A percentile compares a stretch with the other conserved stretches of the same genome.
phyloP scores from a whole-genome alignment of 371 early-diverging fungal genomes.

The Phascolomyces articulosus region DNA sequence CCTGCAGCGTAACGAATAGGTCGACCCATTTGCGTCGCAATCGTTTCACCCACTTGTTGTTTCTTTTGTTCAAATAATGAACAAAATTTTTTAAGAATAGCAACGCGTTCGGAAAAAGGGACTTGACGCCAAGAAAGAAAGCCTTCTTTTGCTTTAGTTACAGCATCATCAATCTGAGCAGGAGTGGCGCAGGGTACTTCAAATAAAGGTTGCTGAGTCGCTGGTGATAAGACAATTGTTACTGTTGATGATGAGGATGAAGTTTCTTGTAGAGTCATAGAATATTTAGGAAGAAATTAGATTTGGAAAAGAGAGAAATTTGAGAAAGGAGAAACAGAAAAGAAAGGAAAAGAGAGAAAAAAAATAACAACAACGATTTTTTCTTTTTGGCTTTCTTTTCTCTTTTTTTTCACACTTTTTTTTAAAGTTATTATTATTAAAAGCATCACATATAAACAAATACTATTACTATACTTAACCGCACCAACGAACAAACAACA shows the following conservation, averaged over 20 bases:
- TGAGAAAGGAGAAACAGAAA: not conserved
- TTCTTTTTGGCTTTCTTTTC: slow-evolving; percentile 1
- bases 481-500: not conserved
- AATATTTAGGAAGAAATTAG: slow-evolving; percentile 3
- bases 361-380: not conserved
- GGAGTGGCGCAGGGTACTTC: slow-evolving; percentile 33
- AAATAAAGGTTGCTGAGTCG: slow-evolving; percentile 30
- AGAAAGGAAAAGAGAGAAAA: not conserved
- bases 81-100: slow-evolving; percentile 59
- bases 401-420: not conserved
- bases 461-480: too few species aligned
- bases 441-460: too few species aligned
- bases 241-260: not conserved
- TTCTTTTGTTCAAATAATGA: slow-evolving; percentile 58
- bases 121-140: slow-evolving; percentile 58
- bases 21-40: slow-evolving; percentile 78
- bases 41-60: slow-evolving; percentile 63
- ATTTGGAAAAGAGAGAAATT: slow-evolving; percentile 4
- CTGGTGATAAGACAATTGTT: slow-evolving; percentile 42
- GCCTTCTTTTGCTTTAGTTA: slow-evolving; percentile 45
- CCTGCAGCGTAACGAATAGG: slow-evolving; percentile 74
- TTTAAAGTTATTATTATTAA: too few species aligned
- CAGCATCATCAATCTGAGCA: slow-evolving; percentile 48
- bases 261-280: slow-evolving; percentile 2
- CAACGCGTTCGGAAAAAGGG: slow-evolving; percentile 59